Percentiles rank a stretch among this genome's conserved stretches.
Conservation (phyloP, 306 rosid genomes). For the Acmispon strigosus region DNA sequence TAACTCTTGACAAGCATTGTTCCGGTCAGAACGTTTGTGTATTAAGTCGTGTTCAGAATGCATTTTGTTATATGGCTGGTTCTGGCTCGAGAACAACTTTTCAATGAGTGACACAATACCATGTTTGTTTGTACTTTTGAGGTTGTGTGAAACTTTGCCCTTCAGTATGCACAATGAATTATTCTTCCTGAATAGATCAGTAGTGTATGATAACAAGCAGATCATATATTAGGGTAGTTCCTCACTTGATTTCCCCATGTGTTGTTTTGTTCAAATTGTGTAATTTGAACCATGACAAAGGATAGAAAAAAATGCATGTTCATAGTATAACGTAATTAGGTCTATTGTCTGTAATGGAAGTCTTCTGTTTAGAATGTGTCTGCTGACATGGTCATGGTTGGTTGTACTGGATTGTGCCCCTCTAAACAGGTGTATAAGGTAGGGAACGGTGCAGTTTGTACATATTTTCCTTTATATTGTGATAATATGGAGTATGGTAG, state of each 20-base stretch:
- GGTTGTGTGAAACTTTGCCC: conserved; percentile 65
- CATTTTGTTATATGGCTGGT: conserved; percentile 42
- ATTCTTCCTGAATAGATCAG: conserved; percentile 62
- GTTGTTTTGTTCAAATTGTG: conserved; percentile 51
- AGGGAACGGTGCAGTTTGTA: conserved; percentile 22
- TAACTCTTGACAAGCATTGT: conserved; percentile 38
- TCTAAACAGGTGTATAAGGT: conserved; percentile 24
- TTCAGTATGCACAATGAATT: conserved; percentile 50
- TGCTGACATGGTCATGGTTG: conserved; percentile 30
- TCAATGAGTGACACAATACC: conserved; percentile 42
- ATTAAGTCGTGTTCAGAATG: conserved; percentile 31
- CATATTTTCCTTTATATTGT: conserved; percentile 21
- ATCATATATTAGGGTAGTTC: conserved; percentile 50
- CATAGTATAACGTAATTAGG: conserved; percentile 44
- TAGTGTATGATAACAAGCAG: conserved; percentile 61
- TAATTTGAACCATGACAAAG: conserved; percentile 40
- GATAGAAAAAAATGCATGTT: conserved; percentile 38
- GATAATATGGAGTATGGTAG: conserved; percentile 10
- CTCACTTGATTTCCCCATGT: conserved; percentile 43
- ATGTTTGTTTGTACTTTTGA: conserved; percentile 49
- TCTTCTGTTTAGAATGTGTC: conserved; percentile 24
- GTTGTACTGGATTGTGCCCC: conserved; percentile 18
- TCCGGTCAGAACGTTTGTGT: conserved; percentile 40
- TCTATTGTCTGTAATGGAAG: conserved; percentile 35
- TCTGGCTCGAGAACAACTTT: conserved; percentile 52